A percentile compares a stretch with the other conserved stretches of the same genome.
Evolutionary conservation across 2,329 filamentous ascomycete species (phyloP).

Genomic region (Trichoderma citrinoviride): DNA sequence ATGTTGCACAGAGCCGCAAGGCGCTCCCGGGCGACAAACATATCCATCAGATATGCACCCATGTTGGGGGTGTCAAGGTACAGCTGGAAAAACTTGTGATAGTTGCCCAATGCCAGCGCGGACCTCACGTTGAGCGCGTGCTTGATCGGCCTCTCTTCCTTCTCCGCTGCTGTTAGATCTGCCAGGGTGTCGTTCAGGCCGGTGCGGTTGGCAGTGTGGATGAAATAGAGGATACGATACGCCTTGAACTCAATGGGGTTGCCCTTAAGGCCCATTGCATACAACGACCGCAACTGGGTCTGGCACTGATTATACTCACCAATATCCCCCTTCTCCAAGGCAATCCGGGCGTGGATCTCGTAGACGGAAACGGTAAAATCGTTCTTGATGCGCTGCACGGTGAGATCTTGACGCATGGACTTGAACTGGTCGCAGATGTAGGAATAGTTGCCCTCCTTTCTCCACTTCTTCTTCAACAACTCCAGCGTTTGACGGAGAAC

Average conservation of each 20-base stretch:
- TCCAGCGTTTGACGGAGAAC: constrained; percentile 83
- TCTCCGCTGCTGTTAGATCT: constrained; percentile 98
- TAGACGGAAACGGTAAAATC: constrained; percentile 96
- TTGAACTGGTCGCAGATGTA: constrained; percentile 99
- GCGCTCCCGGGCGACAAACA: constrained; percentile 94
- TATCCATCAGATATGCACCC: constrained; percentile 98
- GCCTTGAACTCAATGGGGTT: constrained; percentile 96
- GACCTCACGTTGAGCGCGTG: constrained; percentile 91
- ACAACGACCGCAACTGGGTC: constrained; percentile 91
- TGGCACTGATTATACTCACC: constrained; percentile 99
- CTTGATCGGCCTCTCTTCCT: constrained; percentile 77
- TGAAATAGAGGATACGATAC: constrained; percentile 99
- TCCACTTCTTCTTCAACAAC: constrained; percentile 91
- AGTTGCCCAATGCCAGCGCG: constrained; percentile 88
- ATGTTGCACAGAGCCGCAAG: constrained; percentile 87
- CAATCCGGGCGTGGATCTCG: constrained; percentile 95
- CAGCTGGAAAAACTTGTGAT: constrained; percentile 95
- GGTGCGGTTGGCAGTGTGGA: constrained; percentile 96
- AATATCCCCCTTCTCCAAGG: constrained; percentile 95
- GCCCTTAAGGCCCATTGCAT: constrained; percentile 81
- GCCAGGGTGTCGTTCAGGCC: constrained; percentile 97
- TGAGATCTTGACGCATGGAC: constrained; percentile 94
- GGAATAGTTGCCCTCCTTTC: constrained; percentile 85
- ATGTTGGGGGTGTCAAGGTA: constrained; percentile 94
- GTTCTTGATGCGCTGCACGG: constrained; percentile 94